A percentile compares a stretch with the other conserved stretches of the same genome.
Evolutionary conservation across 179 eudicot genomes (phyloP).

Genomic region (Kewa caespitosa): DNA sequence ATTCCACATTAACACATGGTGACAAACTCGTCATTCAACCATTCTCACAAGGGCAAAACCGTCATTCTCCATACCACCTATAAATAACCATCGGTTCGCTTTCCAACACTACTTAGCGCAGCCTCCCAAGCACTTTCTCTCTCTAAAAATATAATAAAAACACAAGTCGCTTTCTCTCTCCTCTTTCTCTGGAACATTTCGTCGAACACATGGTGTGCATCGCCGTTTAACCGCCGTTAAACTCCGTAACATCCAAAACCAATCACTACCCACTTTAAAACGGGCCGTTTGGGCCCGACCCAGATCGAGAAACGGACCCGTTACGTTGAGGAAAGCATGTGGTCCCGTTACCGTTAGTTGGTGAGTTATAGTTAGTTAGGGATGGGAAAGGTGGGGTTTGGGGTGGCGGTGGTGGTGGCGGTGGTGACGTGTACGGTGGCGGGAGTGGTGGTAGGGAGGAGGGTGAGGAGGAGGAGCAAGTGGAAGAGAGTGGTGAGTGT

Average conservation of each 20-base stretch:
- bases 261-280: slow-evolving; percentile 16
- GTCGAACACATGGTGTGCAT: slow-evolving; percentile 41
- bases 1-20: no score
- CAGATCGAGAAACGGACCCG: slow-evolving; percentile 16
- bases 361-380: no score
- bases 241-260: neutral
- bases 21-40: neutral
- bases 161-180: neutral
- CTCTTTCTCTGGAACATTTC: slow-evolving; percentile 41
- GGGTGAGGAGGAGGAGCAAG: slow-evolving; percentile 53
- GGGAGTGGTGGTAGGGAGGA: slow-evolving; percentile 63
- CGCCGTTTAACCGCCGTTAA: slow-evolving; percentile 35
- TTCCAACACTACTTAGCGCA: slow-evolving; percentile 48
- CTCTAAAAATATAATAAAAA: slow-evolving; percentile 19
- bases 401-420: slow-evolving; percentile 58
- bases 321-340: slow-evolving; percentile 12
- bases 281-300: slow-evolving; percentile 5
- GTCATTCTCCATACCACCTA: slow-evolving; percentile 31
- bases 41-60: slow-evolving; percentile 30
- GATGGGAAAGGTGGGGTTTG: slow-evolving; percentile 71
- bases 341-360: neutral
- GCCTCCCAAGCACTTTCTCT: slow-evolving; percentile 34
- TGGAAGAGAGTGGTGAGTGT: slow-evolving; percentile 62
- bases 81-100: slow-evolving; percentile 48
- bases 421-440: slow-evolving; percentile 65